A percentile compares a stretch with the other conserved stretches of the same genome.
These are phyloP conservation scores for Chaetomium globosum DNA, from an alignment of 2,329 filamentous ascomycete species.

Conservation along the genomic window DNA sequence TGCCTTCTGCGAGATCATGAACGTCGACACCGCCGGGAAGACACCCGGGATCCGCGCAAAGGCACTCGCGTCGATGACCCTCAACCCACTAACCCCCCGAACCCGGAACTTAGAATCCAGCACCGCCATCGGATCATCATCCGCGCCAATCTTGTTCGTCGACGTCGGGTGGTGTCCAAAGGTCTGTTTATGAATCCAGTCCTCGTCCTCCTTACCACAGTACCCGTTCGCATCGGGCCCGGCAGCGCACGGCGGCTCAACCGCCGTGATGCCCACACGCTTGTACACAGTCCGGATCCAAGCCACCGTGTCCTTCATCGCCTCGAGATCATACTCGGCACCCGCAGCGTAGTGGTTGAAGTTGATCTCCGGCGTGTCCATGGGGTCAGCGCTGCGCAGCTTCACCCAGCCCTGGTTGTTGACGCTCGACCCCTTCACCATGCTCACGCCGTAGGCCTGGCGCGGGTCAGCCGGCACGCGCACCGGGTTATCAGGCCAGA, in stretches of 20 bases:
- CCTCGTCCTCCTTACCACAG: constrained; percentile 42
- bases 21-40: constrained; percentile 55
- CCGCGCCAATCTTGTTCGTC: constrained; percentile 58
- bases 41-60: constrained; percentile 56
- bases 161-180: constrained; percentile 63
- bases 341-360: constrained; percentile 51
- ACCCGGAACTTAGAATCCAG: constrained; percentile 62
- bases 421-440: constrained; percentile 45
- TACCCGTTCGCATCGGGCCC: constrained; percentile 32
- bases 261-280: constrained; percentile 30
- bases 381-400: constrained; percentile 60
- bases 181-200: constrained; percentile 47
- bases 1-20: constrained; percentile 64
- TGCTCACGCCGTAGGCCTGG: constrained; percentile 42
- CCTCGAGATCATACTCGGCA: constrained; percentile 32
- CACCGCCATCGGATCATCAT: constrained; percentile 58
- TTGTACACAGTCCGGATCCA: constrained; percentile 33
- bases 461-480: constrained; percentile 33
- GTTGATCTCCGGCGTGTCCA: constrained; percentile 63
- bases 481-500: constrained; percentile 50
- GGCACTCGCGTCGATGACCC: constrained; percentile 59
- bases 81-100: constrained; percentile 55
- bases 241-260: constrained; percentile 33
- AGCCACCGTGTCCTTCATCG: constrained; percentile 32
- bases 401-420: constrained; percentile 64